A percentile compares a stretch with the other conserved stretches of the same genome.
Evolutionary conservation across 2,329 filamentous ascomycete genomes (phyloP).

Genomic region (Chrysoporthe deuterocubensis): DNA sequence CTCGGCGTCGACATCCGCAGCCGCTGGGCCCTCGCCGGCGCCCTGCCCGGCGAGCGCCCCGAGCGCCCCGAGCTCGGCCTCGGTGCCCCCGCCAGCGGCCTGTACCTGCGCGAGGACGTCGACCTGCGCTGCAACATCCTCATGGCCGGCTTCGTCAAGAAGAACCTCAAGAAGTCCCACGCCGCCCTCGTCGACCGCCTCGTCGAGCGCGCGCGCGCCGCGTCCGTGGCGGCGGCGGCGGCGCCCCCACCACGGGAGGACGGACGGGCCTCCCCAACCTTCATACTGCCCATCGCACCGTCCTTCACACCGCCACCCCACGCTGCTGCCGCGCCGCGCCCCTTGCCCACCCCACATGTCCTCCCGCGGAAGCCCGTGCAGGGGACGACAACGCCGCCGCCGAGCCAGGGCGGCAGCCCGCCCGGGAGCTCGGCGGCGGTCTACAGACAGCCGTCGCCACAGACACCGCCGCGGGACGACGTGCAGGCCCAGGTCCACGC

Average conservation of each 20-base stretch:
- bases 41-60: slow-evolving; percentile 69
- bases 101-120: slow-evolving; percentile 86
- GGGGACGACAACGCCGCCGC: slow-evolving; percentile 31
- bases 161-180: slow-evolving; percentile 79
- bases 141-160: slow-evolving; percentile 77
- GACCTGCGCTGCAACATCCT: slow-evolving; percentile 81
- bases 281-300: not conserved
- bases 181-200: slow-evolving; percentile 69
- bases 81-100: slow-evolving; percentile 66
- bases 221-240: slow-evolving; percentile 37
- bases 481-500: slow-evolving; percentile 9
- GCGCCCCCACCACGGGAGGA: not conserved
- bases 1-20: slow-evolving; percentile 78
- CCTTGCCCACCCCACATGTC: not conserved
- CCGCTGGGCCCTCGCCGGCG: slow-evolving; percentile 77
- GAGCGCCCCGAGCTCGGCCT: slow-evolving; percentile 69
- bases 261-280: not conserved
- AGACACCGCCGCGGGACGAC: not conserved
- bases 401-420: slow-evolving; percentile 3
- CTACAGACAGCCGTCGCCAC: slow-evolving; percentile 5
- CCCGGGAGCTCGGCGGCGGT: not conserved
- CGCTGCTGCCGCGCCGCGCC: no score
- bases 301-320: not conserved
- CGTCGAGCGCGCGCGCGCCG: slow-evolving; percentile 49
- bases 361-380: slow-evolving; percentile 1